Percentiles rank a stretch among this genome's conserved stretches.
These are phyloP conservation scores for Fusarium torulosum DNA, from an alignment of 2,329 filamentous ascomycete genomes.

Conservation along the genomic window DNA sequence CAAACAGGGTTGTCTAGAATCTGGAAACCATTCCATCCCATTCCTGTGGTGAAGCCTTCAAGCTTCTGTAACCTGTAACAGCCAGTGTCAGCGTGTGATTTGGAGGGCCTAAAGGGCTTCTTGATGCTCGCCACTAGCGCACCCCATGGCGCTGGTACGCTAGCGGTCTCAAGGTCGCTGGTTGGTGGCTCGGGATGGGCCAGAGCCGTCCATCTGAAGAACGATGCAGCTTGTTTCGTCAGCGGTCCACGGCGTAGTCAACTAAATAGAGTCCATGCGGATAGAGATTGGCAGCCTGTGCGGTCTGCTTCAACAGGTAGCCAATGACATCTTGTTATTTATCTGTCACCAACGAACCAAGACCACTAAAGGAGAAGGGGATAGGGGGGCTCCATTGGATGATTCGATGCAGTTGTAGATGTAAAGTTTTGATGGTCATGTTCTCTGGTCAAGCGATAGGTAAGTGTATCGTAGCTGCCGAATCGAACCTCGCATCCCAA, in stretches of 20 bases:
- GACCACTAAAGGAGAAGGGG: conserved; percentile 10
- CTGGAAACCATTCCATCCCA: conserved; percentile 36
- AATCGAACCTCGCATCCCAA: conserved; percentile 7
- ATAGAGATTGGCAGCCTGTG: conserved; percentile 12
- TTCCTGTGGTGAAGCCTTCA: conserved; percentile 33
- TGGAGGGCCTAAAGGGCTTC: conserved; percentile 11
- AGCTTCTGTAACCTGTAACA: conserved; percentile 34
- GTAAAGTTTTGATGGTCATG: conserved; percentile 22
- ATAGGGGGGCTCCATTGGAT: conserved; percentile 16
- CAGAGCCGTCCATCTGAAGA: conserved; percentile 41
- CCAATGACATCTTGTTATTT: conserved; percentile 26
- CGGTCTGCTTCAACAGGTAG: not conserved
- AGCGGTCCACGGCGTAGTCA: conserved; percentile 37
- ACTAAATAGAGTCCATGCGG: conserved; percentile 19
- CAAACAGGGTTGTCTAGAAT: conserved; percentile 30
- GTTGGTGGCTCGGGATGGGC: conserved; percentile 35
- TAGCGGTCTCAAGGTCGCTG: conserved; percentile 40
- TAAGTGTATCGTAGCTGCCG: conserved; percentile 9
- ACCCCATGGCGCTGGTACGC: conserved; percentile 46
- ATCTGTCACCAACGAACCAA: conserved; percentile 18
- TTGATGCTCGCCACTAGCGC: conserved; percentile 32
- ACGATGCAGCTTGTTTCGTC: conserved; percentile 43
- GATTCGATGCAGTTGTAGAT: conserved; percentile 29
- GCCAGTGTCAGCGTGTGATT: conserved; percentile 27
- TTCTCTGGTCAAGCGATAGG: conserved; percentile 13